Base-by-base conservation (phyloP, 148 eudicot species). In the Persicaria maculosa region DNA sequence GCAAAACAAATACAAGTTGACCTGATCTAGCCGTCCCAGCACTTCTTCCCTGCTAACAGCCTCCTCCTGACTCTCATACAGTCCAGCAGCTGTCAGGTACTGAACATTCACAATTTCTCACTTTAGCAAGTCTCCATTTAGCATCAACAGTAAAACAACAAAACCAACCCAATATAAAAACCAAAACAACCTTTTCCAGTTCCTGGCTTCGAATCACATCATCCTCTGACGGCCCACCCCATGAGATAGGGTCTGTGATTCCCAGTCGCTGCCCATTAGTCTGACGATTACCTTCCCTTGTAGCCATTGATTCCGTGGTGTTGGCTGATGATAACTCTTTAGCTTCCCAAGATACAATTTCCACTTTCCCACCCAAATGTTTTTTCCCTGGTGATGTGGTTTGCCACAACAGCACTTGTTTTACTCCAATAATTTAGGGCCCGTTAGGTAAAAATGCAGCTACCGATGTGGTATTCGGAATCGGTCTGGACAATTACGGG, bases 11-110 rank as follows among this genome's bases (percentile, higher is more conserved):
- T 10, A 25, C 76, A 68, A 68, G 9, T 31, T 69, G 75, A 92
- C 99, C 99, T 95, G 99, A 77, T 95, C 99, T 15, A 95, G 76
- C 81, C 96, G 86, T 11, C 99, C 99, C 57, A 95, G 89, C 77
- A 95, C 99, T 79, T 89, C 97, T 80, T 95, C 99, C 83, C 97
- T 85, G 22, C 84, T 81, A 44, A 92, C 86, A 5, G 99, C 87
- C 74, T 95, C 97, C 78, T 82, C 91, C 70, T 88, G 92, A 71
- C 92, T 87, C 83, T 93, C 98, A 69, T 93, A 93, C 81, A 93
- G 80, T 71, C 97, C 97, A 58, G 83, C 90, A 78, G 86, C 83
- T 9, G 85, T 85, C 78, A 93, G 81, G 73, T 86, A 91, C 97
- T 93, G 85, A n/a, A 43, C 7, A 65, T 65, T 6, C 46, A 65